Conservation (phyloP, 306 rosid genomes). For the Corylus heterophylla region DNA sequence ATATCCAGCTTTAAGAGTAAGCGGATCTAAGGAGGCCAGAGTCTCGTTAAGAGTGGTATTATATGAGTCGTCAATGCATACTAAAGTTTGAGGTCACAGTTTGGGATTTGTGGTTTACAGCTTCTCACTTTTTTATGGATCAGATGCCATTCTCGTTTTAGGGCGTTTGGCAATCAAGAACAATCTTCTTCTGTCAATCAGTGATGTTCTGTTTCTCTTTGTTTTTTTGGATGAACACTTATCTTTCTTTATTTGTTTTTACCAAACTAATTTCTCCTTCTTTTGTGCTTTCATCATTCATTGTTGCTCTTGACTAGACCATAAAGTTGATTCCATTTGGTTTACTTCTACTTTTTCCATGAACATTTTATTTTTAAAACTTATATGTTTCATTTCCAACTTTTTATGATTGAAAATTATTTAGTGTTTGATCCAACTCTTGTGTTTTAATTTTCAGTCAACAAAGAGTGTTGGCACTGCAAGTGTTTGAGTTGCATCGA, state of each 20-base stretch:
- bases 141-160: not conserved
- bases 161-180: not conserved
- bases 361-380: not conserved
- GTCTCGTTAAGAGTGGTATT: not conserved
- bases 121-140: not conserved
- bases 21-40: not conserved
- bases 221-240: not conserved
- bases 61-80: not conserved
- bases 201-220: not conserved
- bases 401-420: not conserved
- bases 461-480: constrained; percentile 59
- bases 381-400: not conserved
- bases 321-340: not conserved
- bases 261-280: not conserved
- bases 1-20: not conserved
- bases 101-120: not conserved
- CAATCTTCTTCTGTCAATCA: not conserved
- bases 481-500: constrained; percentile 86
- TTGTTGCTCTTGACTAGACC: not conserved
- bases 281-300: not conserved
- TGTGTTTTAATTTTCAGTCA: constrained; percentile 55
- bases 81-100: not conserved
- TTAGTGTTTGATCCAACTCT: constrained; percentile 12
- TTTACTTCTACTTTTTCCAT: not conserved
- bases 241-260: not conserved